Evolutionary conservation across 768 basidiomycete species (phyloP).

Genomic region (Tulasnella sp.): DNA sequence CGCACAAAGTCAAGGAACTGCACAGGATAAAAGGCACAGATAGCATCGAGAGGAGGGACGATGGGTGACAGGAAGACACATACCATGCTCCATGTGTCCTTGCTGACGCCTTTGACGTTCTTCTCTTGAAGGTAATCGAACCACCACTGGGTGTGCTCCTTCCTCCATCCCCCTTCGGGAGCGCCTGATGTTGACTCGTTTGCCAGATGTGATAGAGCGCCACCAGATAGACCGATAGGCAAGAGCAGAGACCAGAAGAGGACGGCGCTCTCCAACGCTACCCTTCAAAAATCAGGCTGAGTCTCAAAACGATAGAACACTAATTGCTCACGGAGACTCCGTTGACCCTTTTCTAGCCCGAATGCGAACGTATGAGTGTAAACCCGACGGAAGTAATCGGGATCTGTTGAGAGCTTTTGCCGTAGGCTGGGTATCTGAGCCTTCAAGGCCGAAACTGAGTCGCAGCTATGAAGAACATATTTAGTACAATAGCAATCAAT

Average conservation of each 20-base stretch:
- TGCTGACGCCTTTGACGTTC: constrained; percentile 67
- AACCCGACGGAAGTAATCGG: constrained; percentile 61
- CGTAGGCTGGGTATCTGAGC: constrained; percentile 42
- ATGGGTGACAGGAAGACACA: constrained; percentile 23
- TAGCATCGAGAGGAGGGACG: too few species aligned
- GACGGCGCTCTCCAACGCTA: constrained; percentile 54
- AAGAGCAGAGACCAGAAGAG: constrained; percentile 73
- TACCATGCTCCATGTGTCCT: constrained; percentile 85
- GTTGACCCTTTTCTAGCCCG: constrained; percentile 60
- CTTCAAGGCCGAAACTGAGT: constrained; percentile 53
- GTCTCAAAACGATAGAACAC: not conserved
- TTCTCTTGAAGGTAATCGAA: constrained; percentile 59
- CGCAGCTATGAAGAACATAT: constrained; percentile 54
- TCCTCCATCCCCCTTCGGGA: constrained; percentile 45
- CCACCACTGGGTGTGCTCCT: constrained; percentile 60
- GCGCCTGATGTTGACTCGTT: constrained; percentile 28
- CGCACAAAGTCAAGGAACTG: constrained; percentile 74
- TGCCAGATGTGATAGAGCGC: constrained; percentile 42
- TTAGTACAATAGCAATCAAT: too few species aligned
- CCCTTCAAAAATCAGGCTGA: not conserved
- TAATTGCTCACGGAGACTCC: constrained; percentile 53
- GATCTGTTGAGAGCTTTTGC: constrained; percentile 48
- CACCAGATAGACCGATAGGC: constrained; percentile 55
- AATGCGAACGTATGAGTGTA: constrained; percentile 77
- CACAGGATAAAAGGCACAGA: not conserved